Conservation (phyloP, 768 basidiomycete species). For the Tylopilus intermedius region DNA sequence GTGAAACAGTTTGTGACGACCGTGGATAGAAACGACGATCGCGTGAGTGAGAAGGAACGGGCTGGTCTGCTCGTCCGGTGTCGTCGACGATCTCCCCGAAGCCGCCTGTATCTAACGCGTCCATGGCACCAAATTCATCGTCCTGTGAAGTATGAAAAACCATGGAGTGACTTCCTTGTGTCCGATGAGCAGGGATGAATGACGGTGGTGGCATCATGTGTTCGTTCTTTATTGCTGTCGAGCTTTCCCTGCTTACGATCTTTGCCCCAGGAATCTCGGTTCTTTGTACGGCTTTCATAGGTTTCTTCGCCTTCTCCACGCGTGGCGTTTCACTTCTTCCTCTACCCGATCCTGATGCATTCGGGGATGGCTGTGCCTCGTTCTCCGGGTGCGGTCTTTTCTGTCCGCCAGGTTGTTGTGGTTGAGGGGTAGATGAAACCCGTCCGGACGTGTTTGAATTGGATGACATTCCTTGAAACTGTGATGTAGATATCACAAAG, state of each 20-base stretch:
- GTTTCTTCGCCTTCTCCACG: conserved; percentile 41
- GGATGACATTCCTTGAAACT: conserved; percentile 37
- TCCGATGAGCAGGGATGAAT: conserved; percentile 14
- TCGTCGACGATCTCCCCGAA: conserved; percentile 1
- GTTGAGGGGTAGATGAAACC: conserved; percentile 15
- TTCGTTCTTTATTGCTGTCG: conserved; percentile 15
- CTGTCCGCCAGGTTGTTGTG: conserved; percentile 10
- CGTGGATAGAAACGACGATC: conserved; percentile 25
- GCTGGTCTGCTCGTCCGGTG: conserved; percentile 2
- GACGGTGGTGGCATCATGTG: conserved; percentile 40
- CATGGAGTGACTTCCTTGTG: conserved; percentile 7
- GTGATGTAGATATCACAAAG: conserved; percentile 77
- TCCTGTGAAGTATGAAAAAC: conserved; percentile 16
- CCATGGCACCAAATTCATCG: conserved; percentile 15
- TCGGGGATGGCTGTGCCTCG: conserved; percentile 28
- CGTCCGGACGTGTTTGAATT: conserved; percentile 13
- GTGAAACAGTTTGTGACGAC: conserved; percentile 18
- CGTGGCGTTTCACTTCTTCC: conserved; percentile 35
- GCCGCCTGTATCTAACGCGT: conserved; percentile 1
- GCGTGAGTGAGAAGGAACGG: background rate
- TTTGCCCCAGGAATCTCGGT: conserved; percentile 18
- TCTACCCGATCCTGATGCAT: conserved; percentile 13
- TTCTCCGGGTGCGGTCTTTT: conserved; percentile 23
- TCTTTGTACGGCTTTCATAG: conserved; percentile 35
- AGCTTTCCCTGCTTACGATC: conserved; percentile 10